Percentiles rank a stretch among this genome's conserved stretches.
These are phyloP conservation scores for Russula earlei DNA, from an alignment of 768 basidiomycete genomes.

Conservation along the genomic window DNA sequence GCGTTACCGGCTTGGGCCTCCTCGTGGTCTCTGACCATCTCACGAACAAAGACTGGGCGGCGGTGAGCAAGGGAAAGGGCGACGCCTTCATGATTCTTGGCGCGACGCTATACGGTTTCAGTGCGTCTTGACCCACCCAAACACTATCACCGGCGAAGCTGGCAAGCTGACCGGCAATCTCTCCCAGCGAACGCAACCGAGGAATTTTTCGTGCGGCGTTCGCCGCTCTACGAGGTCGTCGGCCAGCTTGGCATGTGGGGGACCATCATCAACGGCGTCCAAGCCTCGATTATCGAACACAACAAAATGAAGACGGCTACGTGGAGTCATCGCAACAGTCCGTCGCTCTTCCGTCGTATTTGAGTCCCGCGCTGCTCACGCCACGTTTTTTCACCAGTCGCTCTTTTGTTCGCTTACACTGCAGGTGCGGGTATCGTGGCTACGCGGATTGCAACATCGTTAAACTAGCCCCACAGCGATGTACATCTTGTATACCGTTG, in stretches of 20 bases:
- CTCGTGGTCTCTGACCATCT: constrained; percentile 72
- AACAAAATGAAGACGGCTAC: constrained; percentile 49
- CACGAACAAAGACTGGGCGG: constrained; percentile 66
- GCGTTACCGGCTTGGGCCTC: constrained; percentile 65
- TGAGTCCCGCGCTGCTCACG: constrained; percentile 3
- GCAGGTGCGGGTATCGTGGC: constrained; percentile 24
- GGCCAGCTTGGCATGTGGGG: constrained; percentile 86
- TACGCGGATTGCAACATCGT: not conserved
- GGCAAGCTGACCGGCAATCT: not conserved
- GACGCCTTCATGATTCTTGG: constrained; percentile 84
- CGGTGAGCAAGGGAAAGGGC: constrained; percentile 60
- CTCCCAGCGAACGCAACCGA: constrained; percentile 74
- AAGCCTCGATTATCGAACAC: constrained; percentile 70
- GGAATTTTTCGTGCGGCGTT: constrained; percentile 73
- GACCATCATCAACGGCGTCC: constrained; percentile 66
- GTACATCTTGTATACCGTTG: constrained; percentile 78
- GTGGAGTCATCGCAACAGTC: constrained; percentile 68
- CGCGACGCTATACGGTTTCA: constrained; percentile 79
- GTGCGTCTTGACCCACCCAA: constrained; percentile 36
- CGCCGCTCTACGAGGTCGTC: constrained; percentile 80
- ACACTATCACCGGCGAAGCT: not conserved
- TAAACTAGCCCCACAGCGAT: constrained; percentile 39
- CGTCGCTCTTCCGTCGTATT: constrained; percentile 22
- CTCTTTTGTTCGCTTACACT: constrained; percentile 44
- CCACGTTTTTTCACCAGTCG: constrained; percentile 29